A percentile compares a stretch with the other conserved stretches of the same genome.
These are phyloP conservation scores for Epicoccum nigrum DNA, from an alignment of 2,329 filamentous ascomycete species.

Conservation along the genomic window DNA sequence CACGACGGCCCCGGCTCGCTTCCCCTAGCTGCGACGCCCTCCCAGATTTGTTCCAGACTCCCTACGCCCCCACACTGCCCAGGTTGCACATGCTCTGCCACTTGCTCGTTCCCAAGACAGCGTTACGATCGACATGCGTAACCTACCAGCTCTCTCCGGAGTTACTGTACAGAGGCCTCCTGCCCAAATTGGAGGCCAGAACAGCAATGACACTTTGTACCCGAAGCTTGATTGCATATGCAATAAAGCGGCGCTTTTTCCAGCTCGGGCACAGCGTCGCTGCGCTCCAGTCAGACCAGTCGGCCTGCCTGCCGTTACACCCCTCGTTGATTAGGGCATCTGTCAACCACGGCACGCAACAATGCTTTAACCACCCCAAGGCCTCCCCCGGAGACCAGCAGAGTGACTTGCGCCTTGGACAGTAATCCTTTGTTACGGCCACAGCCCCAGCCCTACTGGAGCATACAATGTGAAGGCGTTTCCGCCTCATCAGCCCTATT, in stretches of 20 bases:
- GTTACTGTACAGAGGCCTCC: not conserved
- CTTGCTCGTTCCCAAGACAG: not conserved
- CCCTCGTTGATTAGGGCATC: conserved; percentile 8
- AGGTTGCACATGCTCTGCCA: not conserved
- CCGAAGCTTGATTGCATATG: conserved; percentile 5
- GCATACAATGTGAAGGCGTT: conserved; percentile 11
- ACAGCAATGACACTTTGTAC: not conserved
- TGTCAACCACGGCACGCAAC: conserved; percentile 7
- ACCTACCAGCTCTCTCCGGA: conserved; percentile 2
- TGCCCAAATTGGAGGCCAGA: not conserved
- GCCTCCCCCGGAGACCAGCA: not conserved
- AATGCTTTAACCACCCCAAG: conserved; percentile 3
- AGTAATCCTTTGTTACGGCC: not conserved
- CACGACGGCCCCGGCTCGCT: conserved; percentile 3
- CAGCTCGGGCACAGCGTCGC: conserved; percentile 2
- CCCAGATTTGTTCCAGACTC: conserved; percentile 3
- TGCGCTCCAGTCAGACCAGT: conserved; percentile 4
- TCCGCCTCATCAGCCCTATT: conserved; percentile 14
- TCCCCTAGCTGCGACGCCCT: conserved; percentile 2
- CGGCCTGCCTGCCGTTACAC: conserved; percentile 7
- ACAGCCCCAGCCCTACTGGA: not conserved
- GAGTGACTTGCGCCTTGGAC: not conserved
- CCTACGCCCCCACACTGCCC: conserved; percentile 3
- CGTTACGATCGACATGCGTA: conserved; percentile 3
- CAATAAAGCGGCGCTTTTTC: conserved; percentile 2